Conservation (phyloP, 176 grass and related monocot species). For the Ananas comosus region DNA sequence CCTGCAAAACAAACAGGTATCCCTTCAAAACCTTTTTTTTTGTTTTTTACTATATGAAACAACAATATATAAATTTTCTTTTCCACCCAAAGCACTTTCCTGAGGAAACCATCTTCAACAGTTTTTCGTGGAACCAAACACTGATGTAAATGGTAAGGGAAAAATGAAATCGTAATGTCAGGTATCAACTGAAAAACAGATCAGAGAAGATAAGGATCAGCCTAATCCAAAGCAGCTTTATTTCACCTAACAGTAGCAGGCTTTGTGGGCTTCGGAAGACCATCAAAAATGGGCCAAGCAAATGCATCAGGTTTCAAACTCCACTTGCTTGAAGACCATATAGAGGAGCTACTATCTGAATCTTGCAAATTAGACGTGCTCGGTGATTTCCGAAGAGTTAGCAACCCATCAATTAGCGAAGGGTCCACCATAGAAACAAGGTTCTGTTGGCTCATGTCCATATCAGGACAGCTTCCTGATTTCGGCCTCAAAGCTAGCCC, state of each 20-base stretch:
- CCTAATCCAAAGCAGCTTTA: constrained; percentile 83
- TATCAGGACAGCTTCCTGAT: constrained; percentile 36
- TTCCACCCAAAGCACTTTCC: too few species aligned
- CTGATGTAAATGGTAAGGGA: not conserved
- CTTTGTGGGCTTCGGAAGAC: constrained; percentile 71
- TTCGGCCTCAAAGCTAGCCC: constrained; percentile 75
- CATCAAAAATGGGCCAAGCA: constrained; percentile 56
- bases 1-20: too few species aligned
- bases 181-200: not conserved
- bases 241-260: constrained; percentile 67
- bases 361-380: constrained; percentile 94
- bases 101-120: too few species aligned
- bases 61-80: too few species aligned
- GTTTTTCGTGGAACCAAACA: too few species aligned
- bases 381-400: constrained; percentile 70
- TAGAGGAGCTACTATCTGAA: constrained; percentile 58
- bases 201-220: not conserved
- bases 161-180: not conserved
- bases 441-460: constrained; percentile 62
- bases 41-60: too few species aligned
- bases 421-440: constrained; percentile 42
- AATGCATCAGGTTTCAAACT: constrained; percentile 77
- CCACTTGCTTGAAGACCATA: constrained; percentile 68
- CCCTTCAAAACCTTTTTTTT: too few species aligned
- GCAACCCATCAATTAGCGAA: constrained; percentile 32